phyloP scores from a whole-genome alignment of 1,284 basidiomycete genomes.

The Pseudozyma sp. region DNA sequence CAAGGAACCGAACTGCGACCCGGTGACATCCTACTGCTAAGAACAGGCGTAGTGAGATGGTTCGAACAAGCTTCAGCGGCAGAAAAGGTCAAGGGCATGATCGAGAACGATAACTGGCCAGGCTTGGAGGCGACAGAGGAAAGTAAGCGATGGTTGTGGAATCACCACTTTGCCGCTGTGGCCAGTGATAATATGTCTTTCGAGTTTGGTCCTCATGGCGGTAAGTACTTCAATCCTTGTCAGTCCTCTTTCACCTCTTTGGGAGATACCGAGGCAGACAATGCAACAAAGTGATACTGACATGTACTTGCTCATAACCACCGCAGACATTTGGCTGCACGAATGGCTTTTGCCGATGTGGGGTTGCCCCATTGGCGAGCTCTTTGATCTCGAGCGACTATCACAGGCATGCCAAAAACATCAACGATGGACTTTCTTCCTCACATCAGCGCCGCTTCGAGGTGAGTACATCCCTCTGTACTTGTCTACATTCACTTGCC shows the following conservation, averaged over 20 bases:
- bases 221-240: constrained; percentile 8
- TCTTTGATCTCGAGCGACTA: constrained; percentile 44
- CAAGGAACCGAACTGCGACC: constrained; percentile 26
- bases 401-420: constrained; percentile 33
- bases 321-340: constrained; percentile 44
- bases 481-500: too few relatives aligned
- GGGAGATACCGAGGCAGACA: too few relatives aligned
- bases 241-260: not conserved
- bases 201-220: constrained; percentile 42
- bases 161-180: constrained; percentile 46
- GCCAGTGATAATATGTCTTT: constrained; percentile 44
- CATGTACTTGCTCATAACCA: not conserved
- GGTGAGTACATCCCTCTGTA: too few relatives aligned
- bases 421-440: constrained; percentile 49
- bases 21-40: constrained; percentile 34
- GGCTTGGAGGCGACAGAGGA: constrained; percentile 47
- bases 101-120: constrained; percentile 42
- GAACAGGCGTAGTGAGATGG: constrained; percentile 45
- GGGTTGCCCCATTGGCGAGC: constrained; percentile 49
- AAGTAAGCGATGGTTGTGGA: constrained; percentile 42
- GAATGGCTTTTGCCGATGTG: constrained; percentile 47
- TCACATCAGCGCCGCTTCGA: constrained; percentile 44
- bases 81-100: constrained; percentile 35
- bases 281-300: constrained; percentile 1
- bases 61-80: constrained; percentile 29